Percentiles rank a stretch among this genome's conserved stretches.
These are phyloP conservation scores for Aspergillus hiratsukae DNA, from an alignment of 2,329 filamentous ascomycete genomes.

Conservation along the genomic window DNA sequence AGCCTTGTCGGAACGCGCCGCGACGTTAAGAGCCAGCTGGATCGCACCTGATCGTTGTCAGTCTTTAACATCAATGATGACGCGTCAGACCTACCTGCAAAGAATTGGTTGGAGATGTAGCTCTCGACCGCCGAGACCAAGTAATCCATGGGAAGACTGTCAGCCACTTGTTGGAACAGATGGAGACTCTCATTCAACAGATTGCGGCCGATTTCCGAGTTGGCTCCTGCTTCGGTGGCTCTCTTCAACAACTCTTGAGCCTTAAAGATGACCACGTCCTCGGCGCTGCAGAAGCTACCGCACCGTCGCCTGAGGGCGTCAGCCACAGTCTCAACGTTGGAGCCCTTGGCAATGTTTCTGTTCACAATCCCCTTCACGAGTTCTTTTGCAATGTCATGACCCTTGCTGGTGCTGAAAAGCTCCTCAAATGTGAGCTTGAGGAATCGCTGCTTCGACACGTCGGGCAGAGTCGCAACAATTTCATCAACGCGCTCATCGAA, in stretches of 20 bases:
- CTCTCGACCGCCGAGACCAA: conserved; percentile 72
- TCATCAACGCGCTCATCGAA: conserved; percentile 92
- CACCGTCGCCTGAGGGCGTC: conserved; percentile 89
- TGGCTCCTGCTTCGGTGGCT: conserved; percentile 71
- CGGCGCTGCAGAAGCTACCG: conserved; percentile 94
- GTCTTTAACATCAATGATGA: conserved; percentile 16
- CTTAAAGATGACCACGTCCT: conserved; percentile 98
- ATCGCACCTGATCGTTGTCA: conserved; percentile 60
- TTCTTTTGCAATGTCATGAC: conserved; percentile 86
- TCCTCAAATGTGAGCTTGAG: conserved; percentile 78
- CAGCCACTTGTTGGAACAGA: conserved; percentile 84
- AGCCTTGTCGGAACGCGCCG: conserved; percentile 77
- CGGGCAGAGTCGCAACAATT: conserved; percentile 73
- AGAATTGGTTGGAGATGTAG: conserved; percentile 80
- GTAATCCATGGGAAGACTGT: conserved; percentile 74
- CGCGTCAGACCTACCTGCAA: conserved; percentile 54
- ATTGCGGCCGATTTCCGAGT: conserved; percentile 70
- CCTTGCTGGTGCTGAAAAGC: conserved; percentile 73
- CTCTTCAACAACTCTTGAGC: conserved; percentile 91
- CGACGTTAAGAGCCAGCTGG: conserved; percentile 77
- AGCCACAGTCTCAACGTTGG: conserved; percentile 94
- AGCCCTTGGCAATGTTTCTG: conserved; percentile 91
- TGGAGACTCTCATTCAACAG: conserved; percentile 83
- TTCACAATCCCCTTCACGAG: conserved; percentile 98
- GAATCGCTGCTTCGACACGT: conserved; percentile 63